Evolutionary conservation across 2,329 filamentous ascomycete species (phyloP).

Genomic region (Chrysoporthe austroafricana): DNA sequence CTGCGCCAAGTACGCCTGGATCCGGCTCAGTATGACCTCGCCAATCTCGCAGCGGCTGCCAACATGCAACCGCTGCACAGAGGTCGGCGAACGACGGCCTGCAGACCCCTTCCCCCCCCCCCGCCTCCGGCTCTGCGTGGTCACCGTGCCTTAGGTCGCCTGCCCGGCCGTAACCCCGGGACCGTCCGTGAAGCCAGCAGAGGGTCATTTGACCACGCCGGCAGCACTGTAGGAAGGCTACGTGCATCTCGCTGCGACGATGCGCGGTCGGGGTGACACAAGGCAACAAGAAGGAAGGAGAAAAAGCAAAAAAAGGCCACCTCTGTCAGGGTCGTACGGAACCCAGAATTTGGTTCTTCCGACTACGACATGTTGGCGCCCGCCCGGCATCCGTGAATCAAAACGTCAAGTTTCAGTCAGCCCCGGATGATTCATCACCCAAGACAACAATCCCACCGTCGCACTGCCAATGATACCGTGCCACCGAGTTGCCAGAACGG

Average conservation of each 20-base stretch:
- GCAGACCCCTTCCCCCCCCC: not conserved
- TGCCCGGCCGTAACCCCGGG: conserved; percentile 20
- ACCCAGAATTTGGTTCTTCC: conserved; percentile 25
- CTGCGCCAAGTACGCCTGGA: conserved; percentile 22
- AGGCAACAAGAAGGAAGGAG: not conserved
- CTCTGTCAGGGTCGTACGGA: conserved; percentile 14
- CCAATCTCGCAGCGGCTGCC: conserved; percentile 41
- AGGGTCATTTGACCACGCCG: conserved; percentile 22
- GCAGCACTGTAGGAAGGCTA: conserved; percentile 13
- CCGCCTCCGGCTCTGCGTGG: not conserved
- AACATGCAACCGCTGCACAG: conserved; percentile 19
- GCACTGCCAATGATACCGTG: conserved; percentile 14
- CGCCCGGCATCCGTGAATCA: conserved; percentile 28
- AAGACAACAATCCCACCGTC: not conserved
- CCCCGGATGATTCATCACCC: conserved; percentile 13
- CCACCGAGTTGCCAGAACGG: conserved; percentile 14
- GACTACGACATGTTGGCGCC: conserved; percentile 25
- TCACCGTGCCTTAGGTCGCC: not conserved
- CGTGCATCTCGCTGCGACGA: conserved; percentile 20
- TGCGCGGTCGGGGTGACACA: conserved; percentile 14
- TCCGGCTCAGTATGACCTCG: conserved; percentile 38
- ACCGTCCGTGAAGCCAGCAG: conserved; percentile 6
- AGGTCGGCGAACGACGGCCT: conserved; percentile 20
- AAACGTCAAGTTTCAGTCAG: conserved; percentile 20
- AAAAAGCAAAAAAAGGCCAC: not conserved